These are phyloP conservation scores for Apiospora hydei DNA, from an alignment of 2,329 filamentous ascomycete genomes.

Conservation along the genomic window DNA sequence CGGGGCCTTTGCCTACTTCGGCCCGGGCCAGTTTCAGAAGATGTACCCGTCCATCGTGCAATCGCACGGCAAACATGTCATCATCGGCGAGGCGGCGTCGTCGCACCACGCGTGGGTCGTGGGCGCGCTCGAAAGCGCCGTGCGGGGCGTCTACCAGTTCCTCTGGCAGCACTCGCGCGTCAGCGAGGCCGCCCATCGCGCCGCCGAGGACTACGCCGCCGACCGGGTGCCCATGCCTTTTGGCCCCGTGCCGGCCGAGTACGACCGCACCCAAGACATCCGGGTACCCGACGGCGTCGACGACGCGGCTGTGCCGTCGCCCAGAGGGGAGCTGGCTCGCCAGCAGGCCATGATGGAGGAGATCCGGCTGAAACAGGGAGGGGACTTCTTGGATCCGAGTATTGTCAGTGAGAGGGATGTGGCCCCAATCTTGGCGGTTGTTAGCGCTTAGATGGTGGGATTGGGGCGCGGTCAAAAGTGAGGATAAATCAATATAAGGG, in stretches of 20 bases:
- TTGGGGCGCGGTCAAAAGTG: background rate
- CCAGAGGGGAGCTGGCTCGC: background rate
- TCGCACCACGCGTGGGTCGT: constrained; percentile 45
- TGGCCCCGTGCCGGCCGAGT: background rate
- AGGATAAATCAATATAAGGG: background rate
- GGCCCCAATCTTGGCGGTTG: background rate
- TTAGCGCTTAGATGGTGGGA: background rate
- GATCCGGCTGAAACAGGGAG: constrained; percentile 10
- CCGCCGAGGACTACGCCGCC: background rate
- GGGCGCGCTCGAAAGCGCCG: constrained; percentile 41
- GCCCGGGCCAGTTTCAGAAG: constrained; percentile 42
- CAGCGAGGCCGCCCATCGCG: background rate
- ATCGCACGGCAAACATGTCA: constrained; percentile 35
- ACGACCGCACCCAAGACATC: background rate
- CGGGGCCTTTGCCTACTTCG: constrained; percentile 45
- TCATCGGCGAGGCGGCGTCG: constrained; percentile 42
- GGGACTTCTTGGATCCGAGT: background rate
- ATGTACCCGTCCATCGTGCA: constrained; percentile 38
- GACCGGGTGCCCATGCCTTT: background rate
- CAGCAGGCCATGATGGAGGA: constrained; percentile 3
- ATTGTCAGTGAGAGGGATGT: background rate
- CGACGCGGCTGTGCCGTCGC: background rate
- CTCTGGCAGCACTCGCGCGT: background rate
- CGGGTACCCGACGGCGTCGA: background rate
- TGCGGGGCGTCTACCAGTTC: constrained; percentile 24